Evolutionary conservation across 306 rosid genomes (phyloP).

Genomic region (Cicer judaicum): DNA sequence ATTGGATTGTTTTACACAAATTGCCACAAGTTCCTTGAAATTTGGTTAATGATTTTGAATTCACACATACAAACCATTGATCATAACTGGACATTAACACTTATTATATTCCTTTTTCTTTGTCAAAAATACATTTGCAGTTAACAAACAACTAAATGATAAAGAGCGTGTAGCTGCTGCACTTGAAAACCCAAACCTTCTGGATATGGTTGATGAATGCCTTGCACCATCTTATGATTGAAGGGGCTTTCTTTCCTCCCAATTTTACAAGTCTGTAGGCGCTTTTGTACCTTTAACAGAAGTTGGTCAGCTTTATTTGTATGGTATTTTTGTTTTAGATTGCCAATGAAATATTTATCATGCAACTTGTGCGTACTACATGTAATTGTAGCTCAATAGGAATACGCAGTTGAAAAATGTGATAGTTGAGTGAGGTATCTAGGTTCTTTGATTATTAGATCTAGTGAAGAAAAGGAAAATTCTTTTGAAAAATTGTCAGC

Average conservation of each 20-base stretch:
- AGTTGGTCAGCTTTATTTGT: constrained; percentile 19
- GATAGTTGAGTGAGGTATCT: neutral
- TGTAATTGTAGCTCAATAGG: constrained; percentile 12
- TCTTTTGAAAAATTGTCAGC: constrained; percentile 8
- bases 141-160: constrained; percentile 92
- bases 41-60: constrained; percentile 6
- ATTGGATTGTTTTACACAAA: constrained; percentile 25
- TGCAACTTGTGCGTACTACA: constrained; percentile 31
- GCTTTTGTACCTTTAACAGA: constrained; percentile 15
- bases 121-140: constrained; percentile 52
- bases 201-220: constrained; percentile 94
- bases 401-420: constrained; percentile 27
- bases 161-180: constrained; percentile 97
- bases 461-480: constrained; percentile 8
- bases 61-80: constrained; percentile 17
- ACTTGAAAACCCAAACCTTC: constrained; percentile 82
- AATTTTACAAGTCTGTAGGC: constrained; percentile 25
- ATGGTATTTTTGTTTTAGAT: constrained; percentile 20
- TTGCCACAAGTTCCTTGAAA: constrained; percentile 2
- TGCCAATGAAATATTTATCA: constrained; percentile 22
- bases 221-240: constrained; percentile 75
- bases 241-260: constrained; percentile 29
- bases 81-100: constrained; percentile 6
- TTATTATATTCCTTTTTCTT: neutral
- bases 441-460: constrained; percentile 32